Evolutionary conservation across 73 alveolate genomes (phyloP).

Genomic region (Blepharisma stoltei): DNA sequence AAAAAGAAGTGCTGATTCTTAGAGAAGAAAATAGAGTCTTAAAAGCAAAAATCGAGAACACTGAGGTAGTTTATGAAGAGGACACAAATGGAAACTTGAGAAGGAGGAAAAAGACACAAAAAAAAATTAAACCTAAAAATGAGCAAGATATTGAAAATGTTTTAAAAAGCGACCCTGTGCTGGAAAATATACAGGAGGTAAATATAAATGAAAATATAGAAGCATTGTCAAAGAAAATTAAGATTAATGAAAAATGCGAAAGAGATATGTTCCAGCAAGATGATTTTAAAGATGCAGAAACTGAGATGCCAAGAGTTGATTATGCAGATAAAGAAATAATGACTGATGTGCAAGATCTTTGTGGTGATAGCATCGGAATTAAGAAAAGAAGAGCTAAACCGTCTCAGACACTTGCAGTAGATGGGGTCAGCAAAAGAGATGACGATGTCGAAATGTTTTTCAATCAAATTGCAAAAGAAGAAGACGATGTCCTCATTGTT

Average conservation of each 20-base stretch:
- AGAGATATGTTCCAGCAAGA: background rate
- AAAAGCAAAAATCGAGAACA: background rate
- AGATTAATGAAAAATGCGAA: background rate
- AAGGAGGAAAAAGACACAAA: background rate
- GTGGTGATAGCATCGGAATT: conserved; percentile 20
- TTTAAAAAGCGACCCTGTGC: conserved; percentile 5
- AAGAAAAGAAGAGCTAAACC: conserved; percentile 8
- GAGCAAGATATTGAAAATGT: background rate
- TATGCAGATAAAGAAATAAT: background rate
- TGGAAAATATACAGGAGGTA: background rate
- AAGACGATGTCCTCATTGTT: background rate
- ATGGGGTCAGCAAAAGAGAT: too few relatives aligned
- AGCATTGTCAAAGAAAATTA: background rate
- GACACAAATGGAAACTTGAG: background rate
- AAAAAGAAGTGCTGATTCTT: conserved; percentile 4
- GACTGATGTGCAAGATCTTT: background rate
- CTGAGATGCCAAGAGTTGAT: background rate
- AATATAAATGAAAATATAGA: background rate
- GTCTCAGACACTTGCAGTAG: too few relatives aligned
- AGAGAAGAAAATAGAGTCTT: conserved; percentile 4
- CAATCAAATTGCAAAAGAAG: background rate
- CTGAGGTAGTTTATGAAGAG: background rate
- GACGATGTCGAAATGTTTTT: background rate
- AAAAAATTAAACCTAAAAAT: background rate
- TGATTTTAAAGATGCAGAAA: conserved; percentile 7